Evolutionary conservation across 495 filamentous ascomycete species (phyloP), one percentile per base, ranked within the genome.

Genomic region (Patellaria atrata): DNA sequence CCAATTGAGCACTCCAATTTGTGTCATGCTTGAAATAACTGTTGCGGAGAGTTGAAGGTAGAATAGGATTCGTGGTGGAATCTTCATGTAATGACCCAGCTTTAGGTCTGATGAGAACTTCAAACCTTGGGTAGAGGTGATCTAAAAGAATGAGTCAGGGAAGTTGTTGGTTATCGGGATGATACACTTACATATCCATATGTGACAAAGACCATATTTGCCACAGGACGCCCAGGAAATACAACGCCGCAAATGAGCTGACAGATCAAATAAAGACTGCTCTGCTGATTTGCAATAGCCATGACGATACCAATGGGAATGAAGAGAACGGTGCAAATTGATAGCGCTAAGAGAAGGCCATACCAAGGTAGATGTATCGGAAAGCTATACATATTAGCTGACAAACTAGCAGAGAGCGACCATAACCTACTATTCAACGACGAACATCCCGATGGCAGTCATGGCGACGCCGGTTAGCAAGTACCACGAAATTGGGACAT

Each of bases 81-180:
- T 84, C 55, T 92, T 91, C 81, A 91, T 87, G 53, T 92, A 91
- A 50, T 87, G 79, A 19, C 84, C 84, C 0, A 91, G 70, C 52
- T 92, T 92, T 35, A 89, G 64, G 51, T 92, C 83, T 13, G 80
- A 71, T 3, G 82, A 73, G 55, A 91, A 91, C 50, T 84, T 85
- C 35, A 92, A 68, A 22, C 83, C 83, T 57, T 92, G 80, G 4
- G 77, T 75, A 1, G 75, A 81, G 1, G 75, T 78, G 41, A 85
- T 85, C 54, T 80, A 77, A n/a, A n/a, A n/a, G n/a, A n/a, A n/a
- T n/a, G n/a, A n/a, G 4, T 1, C 7, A 23, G 31, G 24, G 17
- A 23, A 9, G 31, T 34, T 34, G 20, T 13, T 2, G 24, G 14
- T 7, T 32, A 20, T 3, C 11, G 12, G 26, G 15, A 21, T 17